phyloP scores from a whole-genome alignment of 1,284 basidiomycete species.

The Ganoderma meredithae region DNA sequence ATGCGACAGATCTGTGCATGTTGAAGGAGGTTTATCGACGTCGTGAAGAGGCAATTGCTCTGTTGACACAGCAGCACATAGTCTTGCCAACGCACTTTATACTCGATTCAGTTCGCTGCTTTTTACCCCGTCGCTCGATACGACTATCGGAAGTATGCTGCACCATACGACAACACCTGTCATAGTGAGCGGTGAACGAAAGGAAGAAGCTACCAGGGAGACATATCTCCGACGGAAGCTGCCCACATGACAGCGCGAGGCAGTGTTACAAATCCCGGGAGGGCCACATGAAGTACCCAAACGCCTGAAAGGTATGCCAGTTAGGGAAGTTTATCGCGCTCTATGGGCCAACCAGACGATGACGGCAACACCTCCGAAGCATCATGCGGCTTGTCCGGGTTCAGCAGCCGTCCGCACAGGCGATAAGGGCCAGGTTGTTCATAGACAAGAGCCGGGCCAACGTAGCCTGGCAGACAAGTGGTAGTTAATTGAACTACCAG shows the following conservation, averaged over 20 bases:
- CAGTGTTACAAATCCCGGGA: not conserved
- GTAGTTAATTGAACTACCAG: not conserved
- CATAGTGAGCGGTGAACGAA: not conserved
- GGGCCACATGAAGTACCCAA: not conserved
- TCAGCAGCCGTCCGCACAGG: not conserved
- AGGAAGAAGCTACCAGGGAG: slow-evolving; percentile 7
- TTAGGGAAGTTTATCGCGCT: not conserved
- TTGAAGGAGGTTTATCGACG: not conserved
- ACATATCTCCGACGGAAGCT: slow-evolving; percentile 20
- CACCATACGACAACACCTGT: not conserved
- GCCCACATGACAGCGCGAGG: slow-evolving; percentile 10
- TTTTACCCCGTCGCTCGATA: not conserved
- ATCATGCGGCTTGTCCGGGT: not conserved
- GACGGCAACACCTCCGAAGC: not conserved
- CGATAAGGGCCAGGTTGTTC: not conserved
- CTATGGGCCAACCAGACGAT: not conserved
- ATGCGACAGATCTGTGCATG: slow-evolving; percentile 1
- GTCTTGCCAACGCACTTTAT: not conserved
- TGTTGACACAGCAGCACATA: not conserved
- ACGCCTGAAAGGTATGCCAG: not conserved
- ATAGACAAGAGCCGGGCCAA: not conserved
- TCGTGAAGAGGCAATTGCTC: not conserved
- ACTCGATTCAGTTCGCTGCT: not conserved
- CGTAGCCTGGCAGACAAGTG: not conserved
- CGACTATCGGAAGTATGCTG: not conserved